A percentile compares a stretch with the other conserved stretches of the same genome.
Evolutionary conservation across 2,329 filamentous ascomycete genomes (phyloP).

Genomic region (Biscogniauxia sp.): DNA sequence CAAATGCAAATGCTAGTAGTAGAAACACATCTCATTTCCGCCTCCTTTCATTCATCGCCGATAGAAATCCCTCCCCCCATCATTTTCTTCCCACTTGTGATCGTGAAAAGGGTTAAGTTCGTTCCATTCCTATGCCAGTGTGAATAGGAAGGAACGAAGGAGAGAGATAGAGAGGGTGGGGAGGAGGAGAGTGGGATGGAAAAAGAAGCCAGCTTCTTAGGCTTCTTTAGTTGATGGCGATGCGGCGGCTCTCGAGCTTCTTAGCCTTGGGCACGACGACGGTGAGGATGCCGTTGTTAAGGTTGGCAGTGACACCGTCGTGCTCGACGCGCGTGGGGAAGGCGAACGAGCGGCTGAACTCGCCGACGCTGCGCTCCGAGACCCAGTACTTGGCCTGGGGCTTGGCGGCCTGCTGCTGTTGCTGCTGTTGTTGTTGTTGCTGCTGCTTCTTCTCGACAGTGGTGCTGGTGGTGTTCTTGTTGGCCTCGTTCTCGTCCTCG

Average conservation of each 20-base stretch:
- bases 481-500: constrained; percentile 53
- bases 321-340: constrained; percentile 65
- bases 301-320: constrained; percentile 57
- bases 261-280: constrained; percentile 65
- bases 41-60: no score
- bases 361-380: constrained; percentile 62
- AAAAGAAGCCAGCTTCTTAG: constrained; percentile 46
- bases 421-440: constrained; percentile 24
- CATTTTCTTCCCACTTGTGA: no score
- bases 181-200: not conserved
- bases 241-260: constrained; percentile 55
- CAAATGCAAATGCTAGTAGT: no score
- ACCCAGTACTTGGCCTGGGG: constrained; percentile 65
- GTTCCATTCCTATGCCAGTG: no score
- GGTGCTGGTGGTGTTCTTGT: constrained; percentile 26
- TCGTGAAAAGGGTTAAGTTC: no score
- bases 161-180: no score
- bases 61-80: no score
- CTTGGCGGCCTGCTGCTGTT: constrained; percentile 21
- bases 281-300: constrained; percentile 65
- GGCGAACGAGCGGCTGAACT: constrained; percentile 66
- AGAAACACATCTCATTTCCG: no score
- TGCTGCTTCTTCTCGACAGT: constrained; percentile 12
- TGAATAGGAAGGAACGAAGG: no score
- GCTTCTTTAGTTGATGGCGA: constrained; percentile 58